Evolutionary conservation across 2,329 filamentous ascomycete species (phyloP).

Genomic region (Trichoderma atroviride): DNA sequence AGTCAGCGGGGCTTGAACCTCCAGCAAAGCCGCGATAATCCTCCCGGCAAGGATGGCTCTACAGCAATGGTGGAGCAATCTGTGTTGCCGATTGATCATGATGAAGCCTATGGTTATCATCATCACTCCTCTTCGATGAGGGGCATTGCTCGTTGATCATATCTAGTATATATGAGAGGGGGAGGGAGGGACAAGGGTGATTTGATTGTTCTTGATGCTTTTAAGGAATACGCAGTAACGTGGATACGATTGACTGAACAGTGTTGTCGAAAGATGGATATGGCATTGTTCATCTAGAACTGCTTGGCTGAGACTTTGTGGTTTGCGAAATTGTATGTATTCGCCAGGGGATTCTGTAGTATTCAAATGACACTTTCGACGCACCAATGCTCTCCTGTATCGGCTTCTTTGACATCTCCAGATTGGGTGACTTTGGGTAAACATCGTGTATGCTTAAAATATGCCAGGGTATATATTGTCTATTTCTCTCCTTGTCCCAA

Average conservation of each 20-base stretch:
- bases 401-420: neutral
- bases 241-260: neutral
- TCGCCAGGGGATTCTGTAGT: neutral
- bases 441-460: neutral
- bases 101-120: constrained; percentile 1
- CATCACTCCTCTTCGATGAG: neutral
- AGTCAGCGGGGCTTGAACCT: constrained; percentile 23
- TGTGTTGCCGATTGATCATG: constrained; percentile 34
- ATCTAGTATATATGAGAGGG: too few species aligned
- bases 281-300: neutral
- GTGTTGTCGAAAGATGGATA: neutral
- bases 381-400: neutral
- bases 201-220: neutral
- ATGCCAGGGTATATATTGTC: constrained; percentile 20
- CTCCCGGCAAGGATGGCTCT: constrained; percentile 33
- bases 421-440: neutral
- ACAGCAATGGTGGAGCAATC: constrained; percentile 1
- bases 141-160: constrained; percentile 10
- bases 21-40: constrained; percentile 19
- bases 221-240: neutral
- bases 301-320: neutral
- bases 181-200: neutral
- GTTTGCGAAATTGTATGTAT: neutral
- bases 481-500: neutral
- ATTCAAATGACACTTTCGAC: neutral